These are phyloP conservation scores for Mycothermus thermophilus DNA, from an alignment of 495 filamentous ascomycete species.

Conservation along the genomic window DNA sequence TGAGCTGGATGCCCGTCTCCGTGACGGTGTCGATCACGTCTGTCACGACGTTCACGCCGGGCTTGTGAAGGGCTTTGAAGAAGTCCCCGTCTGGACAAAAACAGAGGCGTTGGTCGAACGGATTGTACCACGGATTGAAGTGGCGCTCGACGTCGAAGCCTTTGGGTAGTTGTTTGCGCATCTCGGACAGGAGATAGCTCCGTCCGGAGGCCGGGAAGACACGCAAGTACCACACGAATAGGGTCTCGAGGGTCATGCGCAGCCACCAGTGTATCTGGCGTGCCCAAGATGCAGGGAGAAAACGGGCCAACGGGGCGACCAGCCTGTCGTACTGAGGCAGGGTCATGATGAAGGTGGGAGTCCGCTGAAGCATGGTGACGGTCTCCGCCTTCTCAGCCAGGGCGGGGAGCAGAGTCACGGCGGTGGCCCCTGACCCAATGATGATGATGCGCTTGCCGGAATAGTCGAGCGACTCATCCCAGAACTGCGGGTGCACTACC, in stretches of 20 bases:
- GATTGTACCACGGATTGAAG: conserved; percentile 58
- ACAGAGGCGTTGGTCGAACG: conserved; percentile 64
- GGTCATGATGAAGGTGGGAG: conserved; percentile 43
- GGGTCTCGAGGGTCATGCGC: conserved; percentile 16
- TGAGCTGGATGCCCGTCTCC: conserved; percentile 41
- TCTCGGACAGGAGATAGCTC: conserved; percentile 29
- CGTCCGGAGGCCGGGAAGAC: conserved; percentile 39
- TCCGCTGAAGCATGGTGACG: conserved; percentile 46
- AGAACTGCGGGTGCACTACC: conserved; percentile 50
- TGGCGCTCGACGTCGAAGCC: conserved; percentile 46
- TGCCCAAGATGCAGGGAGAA: conserved; percentile 28
- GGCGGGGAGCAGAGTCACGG: conserved; percentile 40
- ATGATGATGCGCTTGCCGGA: conserved; percentile 37
- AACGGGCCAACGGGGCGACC: conserved; percentile 15
- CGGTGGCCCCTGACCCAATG: conserved; percentile 46
- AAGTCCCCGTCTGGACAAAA: conserved; percentile 61
- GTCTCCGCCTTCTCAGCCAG: conserved; percentile 34
- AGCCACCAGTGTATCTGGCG: conserved; percentile 24
- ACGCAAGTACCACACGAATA: conserved; percentile 16
- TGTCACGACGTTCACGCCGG: conserved; percentile 50
- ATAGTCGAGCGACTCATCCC: conserved; percentile 40
- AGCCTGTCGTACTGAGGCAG: conserved; percentile 27
- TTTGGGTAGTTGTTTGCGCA: conserved; percentile 38
- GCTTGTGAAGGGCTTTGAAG: conserved; percentile 43
- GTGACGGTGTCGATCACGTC: conserved; percentile 54